A percentile compares a stretch with the other conserved stretches of the same genome.
phyloP scores from a whole-genome alignment of 2,329 filamentous ascomycete genomes.

The Ceratocystis cacaofunesta region DNA sequence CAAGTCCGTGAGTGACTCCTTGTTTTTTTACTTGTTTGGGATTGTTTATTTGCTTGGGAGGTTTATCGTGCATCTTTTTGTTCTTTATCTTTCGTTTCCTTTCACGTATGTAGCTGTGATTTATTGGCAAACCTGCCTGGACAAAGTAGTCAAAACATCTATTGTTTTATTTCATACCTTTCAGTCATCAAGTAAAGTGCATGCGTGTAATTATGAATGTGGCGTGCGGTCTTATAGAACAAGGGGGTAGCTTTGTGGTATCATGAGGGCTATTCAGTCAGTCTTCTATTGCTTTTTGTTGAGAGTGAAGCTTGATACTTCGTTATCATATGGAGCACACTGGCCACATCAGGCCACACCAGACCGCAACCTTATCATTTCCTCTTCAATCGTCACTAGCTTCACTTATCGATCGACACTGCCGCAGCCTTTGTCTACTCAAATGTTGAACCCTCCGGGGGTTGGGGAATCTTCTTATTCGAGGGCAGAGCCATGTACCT shows the following conservation, averaged over 20 bases:
- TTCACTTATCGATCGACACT: background rate
- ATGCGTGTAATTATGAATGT: background rate
- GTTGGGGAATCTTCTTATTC: slow-evolving; percentile 93
- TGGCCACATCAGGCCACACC: background rate
- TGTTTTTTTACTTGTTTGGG: background rate
- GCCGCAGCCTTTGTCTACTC: background rate
- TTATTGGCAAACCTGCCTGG: background rate
- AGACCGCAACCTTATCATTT: background rate
- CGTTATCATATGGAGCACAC: background rate
- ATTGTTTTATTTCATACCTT: background rate
- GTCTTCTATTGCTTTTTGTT: background rate
- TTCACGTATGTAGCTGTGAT: background rate
- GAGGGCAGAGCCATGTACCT: slow-evolving; percentile 85
- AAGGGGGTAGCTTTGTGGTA: background rate
- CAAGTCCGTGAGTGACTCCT: background rate
- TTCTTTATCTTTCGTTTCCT: no score
- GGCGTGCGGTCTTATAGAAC: background rate
- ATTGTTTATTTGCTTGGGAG: background rate
- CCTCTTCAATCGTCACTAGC: no score
- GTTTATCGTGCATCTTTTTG: no score
- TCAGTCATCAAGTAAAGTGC: background rate
- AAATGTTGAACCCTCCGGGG: slow-evolving; percentile 60
- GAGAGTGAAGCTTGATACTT: background rate
- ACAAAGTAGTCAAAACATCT: background rate
- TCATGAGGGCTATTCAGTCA: background rate